Base-by-base conservation (phyloP, 805 yeast genomes). In the Isabelozyma pseudorhagii region DNA sequence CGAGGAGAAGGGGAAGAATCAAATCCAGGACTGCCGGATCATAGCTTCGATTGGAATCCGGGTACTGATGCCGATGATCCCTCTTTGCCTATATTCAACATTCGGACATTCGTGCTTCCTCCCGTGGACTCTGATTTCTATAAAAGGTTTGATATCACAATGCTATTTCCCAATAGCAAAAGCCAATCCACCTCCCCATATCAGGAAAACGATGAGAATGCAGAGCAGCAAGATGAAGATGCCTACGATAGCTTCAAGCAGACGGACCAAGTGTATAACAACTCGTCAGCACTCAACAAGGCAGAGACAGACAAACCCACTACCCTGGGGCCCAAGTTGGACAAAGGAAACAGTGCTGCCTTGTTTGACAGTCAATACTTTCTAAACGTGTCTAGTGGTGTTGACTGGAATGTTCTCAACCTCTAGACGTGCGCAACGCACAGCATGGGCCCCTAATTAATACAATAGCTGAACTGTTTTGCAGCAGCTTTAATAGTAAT, bases 351-450 rank as follows among this genome's bases (percentile, higher is more conserved):
- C 36, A 31, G 36, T 3, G n/a, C n/a, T 31, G n/a, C 36, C n/a
- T 31, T 31, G 36, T 17, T 46, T 21, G 47, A 48, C 42, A 46
- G 39, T 27, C 54, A 50, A 42, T 52, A 45, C 42, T 52, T 54
- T 38, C 29, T 52, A 13, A 47, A 44, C 36, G 48, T 50, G 9
- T 18, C 21, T 11, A 47, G 53, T 9, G 57, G 52, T 8, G 39
- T 52, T 10, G 46, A 43, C 13, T 52, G 55, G 57, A 40, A 28
- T 25, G 13, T 17, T 14, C 21, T 38, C 38, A 25, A 39, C 25
- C 28, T 48, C 31, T 31, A 31, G 36, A 5, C 36, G 9, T 31
- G 25, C 25, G 6, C 25, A 6, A 21, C 17, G 2, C 25, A 21
- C 3, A 15, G 17, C 17, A 15, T 15, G 17, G 17, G 17, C 17